Conservation (phyloP, 345 rosid species). For the Clausena lansium region DNA sequence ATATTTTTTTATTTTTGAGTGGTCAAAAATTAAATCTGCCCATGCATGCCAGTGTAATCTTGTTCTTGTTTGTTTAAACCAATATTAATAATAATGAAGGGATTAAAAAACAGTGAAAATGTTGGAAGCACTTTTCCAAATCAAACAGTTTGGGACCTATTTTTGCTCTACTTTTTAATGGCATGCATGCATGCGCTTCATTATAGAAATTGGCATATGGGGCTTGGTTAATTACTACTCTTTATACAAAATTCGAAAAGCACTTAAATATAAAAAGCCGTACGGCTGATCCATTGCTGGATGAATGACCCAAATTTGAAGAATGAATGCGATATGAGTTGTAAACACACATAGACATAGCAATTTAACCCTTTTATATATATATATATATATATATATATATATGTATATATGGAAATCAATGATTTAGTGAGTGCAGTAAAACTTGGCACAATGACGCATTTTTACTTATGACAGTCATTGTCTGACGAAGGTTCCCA, state of each 20-base stretch:
- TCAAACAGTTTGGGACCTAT: background rate
- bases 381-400: no score
- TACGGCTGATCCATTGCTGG: no score
- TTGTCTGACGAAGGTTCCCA: no score
- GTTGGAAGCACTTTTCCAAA: background rate
- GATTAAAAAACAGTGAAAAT: background rate
- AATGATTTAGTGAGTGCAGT: no score
- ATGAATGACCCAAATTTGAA: background rate
- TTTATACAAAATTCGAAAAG: background rate
- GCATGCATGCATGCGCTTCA: slow-evolving; percentile 10
- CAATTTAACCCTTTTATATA: no score
- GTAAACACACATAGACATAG: no score
- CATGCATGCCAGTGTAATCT: background rate
- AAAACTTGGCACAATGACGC: no score
- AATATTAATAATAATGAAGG: background rate
- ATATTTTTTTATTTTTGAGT: background rate
- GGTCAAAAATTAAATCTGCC: background rate
- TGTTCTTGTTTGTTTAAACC: background rate
- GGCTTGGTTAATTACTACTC: background rate
- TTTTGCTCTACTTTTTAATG: slow-evolving; percentile 7
- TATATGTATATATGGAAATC: no score
- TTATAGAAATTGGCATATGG: background rate
- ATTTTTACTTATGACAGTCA: no score
- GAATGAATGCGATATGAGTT: background rate
- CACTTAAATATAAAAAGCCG: background rate